These are phyloP conservation scores for Sisymbrium irio DNA, from an alignment of 345 rosid species.

Conservation along the genomic window DNA sequence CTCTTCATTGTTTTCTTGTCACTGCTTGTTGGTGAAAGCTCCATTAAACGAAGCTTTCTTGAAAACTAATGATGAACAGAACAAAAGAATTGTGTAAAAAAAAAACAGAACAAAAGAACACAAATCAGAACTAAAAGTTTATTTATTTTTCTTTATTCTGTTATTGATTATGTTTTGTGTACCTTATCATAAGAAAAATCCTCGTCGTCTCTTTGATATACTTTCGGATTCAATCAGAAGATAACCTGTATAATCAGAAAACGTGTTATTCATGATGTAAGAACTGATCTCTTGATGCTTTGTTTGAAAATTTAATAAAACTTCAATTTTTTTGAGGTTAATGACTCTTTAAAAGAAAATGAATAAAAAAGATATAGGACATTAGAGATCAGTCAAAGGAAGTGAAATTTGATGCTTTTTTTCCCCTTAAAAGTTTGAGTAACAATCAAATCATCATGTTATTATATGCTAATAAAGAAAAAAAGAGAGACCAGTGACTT, in stretches of 20 bases:
- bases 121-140: neutral
- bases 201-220: neutral
- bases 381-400: neutral
- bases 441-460: too few relatives aligned
- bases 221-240: neutral
- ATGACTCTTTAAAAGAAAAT: neutral
- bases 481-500: neutral
- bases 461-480: neutral
- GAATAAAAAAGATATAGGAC: neutral
- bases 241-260: neutral
- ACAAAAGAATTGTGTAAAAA: too few relatives aligned
- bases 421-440: neutral
- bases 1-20: conserved; percentile 87
- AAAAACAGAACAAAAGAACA: neutral
- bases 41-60: conserved; percentile 62
- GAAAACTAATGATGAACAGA: conserved; percentile 35
- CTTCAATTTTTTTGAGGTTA: too few relatives aligned
- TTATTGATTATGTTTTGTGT: neutral
- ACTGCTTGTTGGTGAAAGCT: conserved; percentile 60
- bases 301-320: neutral
- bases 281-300: neutral
- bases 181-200: conserved; percentile 15
- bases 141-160: neutral
- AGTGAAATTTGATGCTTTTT: neutral
- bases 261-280: neutral